A percentile compares a stretch with the other conserved stretches of the same genome.
phyloP scores from a whole-genome alignment of 129 eudicot genomes.

The Sambucus nigra region DNA sequence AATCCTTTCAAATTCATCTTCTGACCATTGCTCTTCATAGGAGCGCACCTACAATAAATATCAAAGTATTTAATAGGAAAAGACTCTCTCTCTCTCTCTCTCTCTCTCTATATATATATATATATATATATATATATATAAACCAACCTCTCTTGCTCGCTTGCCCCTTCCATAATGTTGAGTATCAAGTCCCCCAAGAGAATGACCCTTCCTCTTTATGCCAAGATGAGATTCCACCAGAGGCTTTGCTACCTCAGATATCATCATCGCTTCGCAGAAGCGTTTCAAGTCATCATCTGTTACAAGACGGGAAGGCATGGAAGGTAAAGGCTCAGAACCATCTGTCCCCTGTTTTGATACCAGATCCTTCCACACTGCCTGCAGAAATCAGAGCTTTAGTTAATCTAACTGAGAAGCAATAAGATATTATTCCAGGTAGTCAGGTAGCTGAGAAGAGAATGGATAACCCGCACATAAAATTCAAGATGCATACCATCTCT shows the following conservation, averaged over 20 bases:
- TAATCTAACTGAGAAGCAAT: neutral
- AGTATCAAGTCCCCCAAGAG: constrained; percentile 65
- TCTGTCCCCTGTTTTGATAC: constrained; percentile 31
- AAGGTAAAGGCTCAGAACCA: constrained; percentile 36
- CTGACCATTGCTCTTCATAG: constrained; percentile 99
- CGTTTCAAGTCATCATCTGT: constrained; percentile 64
- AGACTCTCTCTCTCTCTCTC: neutral
- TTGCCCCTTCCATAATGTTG: constrained; percentile 98
- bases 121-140: neutral
- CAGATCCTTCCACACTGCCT: constrained; percentile 69
- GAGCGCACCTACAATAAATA: constrained; percentile 63
- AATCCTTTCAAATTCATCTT: constrained; percentile 86
- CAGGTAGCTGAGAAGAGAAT: neutral
- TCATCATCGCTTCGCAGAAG: constrained; percentile 81
- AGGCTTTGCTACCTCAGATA: constrained; percentile 42
- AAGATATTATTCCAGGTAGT: neutral
- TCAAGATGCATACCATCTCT: constrained; percentile 56
- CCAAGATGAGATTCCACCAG: constrained; percentile 41
- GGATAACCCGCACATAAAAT: neutral
- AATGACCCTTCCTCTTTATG: constrained; percentile 61
- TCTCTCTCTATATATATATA: no score
- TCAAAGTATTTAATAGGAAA: neutral
- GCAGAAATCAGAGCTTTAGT: constrained; percentile 16
- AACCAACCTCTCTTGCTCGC: constrained; percentile 95
- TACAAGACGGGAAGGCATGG: constrained; percentile 78